These are phyloP conservation scores for Malus hybrid DNA, from an alignment of 331 rosid species.

Conservation along the genomic window DNA sequence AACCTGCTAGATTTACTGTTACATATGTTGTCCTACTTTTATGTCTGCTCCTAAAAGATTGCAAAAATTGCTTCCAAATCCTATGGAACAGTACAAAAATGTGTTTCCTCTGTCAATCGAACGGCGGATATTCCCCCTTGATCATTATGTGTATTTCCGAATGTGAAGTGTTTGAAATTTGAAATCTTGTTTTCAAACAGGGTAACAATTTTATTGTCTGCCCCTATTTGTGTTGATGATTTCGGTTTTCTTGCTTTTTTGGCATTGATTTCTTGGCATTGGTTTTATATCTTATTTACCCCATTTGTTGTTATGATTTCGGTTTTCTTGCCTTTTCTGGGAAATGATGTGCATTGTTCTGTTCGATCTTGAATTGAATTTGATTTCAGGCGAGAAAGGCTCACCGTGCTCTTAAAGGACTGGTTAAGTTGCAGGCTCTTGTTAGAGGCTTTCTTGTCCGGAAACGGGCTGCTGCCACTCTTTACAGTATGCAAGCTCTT, in stretches of 20 bases:
- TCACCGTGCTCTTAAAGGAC: conserved; percentile 75
- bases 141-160: neutral
- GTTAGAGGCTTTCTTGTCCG: conserved; percentile 85
- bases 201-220: neutral
- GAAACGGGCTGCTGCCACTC: conserved; percentile 87
- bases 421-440: conserved; percentile 90
- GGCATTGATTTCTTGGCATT: neutral
- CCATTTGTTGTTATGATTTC: neutral
- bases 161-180: conserved; percentile 10
- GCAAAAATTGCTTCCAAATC: conserved; percentile 24
- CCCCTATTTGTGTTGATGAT: neutral
- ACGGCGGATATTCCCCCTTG: conserved; percentile 14
- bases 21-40: too few species aligned
- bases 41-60: conserved; percentile 31
- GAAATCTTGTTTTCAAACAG: neutral
- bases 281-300: neutral
- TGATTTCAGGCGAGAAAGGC: conserved; percentile 78
- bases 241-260: neutral
- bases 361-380: neutral
- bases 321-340: neutral
- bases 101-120: conserved; percentile 19
- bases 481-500: conserved; percentile 92
- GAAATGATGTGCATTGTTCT: neutral
- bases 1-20: neutral
- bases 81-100: conserved; percentile 46